phyloP scores from a whole-genome alignment of 192 early-diverging fungal species.

The Tieghemiomyces parasiticus region DNA sequence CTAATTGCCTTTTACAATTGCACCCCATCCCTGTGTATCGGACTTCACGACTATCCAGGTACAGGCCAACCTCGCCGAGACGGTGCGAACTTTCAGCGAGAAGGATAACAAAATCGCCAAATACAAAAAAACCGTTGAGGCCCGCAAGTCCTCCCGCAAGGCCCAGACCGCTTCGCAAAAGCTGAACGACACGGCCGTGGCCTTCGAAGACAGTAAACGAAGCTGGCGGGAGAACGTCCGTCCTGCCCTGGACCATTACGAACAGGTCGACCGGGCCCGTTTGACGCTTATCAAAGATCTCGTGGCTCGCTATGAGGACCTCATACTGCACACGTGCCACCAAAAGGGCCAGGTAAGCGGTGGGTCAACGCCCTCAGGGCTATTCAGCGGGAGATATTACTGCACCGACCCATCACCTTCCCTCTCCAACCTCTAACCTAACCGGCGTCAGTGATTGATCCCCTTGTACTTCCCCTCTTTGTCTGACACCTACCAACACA shows the following conservation, averaged over 20 bases:
- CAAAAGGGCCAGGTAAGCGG: background rate
- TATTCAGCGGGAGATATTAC: no score
- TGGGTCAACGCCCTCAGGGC: no score
- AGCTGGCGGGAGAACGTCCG: background rate
- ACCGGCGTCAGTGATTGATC: no score
- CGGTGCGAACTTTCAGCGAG: background rate
- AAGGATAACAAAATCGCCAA: slow-evolving; percentile 7
- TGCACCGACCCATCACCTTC: no score
- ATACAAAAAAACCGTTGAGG: slow-evolving; percentile 5
- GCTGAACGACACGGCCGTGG: slow-evolving; percentile 7
- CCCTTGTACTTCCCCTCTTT: no score
- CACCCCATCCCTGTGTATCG: no score
- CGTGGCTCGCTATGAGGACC: background rate
- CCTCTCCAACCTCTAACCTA: no score
- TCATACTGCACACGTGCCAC: background rate
- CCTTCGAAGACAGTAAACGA: slow-evolving; percentile 3
- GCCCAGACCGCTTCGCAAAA: slow-evolving; percentile 5
- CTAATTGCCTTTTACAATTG: no score
- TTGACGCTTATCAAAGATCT: background rate
- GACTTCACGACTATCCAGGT: no score
- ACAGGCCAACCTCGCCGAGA: background rate
- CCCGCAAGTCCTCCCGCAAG: slow-evolving; percentile 7
- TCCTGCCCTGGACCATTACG: background rate
- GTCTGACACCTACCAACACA: no score
- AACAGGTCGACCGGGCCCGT: background rate